phyloP scores from a whole-genome alignment of 2,329 filamentous ascomycete genomes.

The Colletotrichum musicola region DNA sequence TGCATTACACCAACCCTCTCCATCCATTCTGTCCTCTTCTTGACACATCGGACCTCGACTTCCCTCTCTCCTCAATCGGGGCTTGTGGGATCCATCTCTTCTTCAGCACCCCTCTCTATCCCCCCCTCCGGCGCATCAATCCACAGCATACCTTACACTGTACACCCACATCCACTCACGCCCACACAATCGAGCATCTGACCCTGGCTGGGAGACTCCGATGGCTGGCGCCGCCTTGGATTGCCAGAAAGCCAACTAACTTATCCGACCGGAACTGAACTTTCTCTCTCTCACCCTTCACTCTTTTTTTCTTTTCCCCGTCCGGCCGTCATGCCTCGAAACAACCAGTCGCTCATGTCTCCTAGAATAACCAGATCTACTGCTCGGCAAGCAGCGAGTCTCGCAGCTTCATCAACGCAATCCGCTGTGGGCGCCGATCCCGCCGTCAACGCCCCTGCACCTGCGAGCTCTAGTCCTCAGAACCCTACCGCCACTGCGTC shows the following conservation, averaged over 20 bases:
- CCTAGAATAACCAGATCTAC: constrained; percentile 96
- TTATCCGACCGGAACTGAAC: constrained; percentile 7
- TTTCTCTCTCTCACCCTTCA: constrained; percentile 18
- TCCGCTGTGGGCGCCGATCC: constrained; percentile 54
- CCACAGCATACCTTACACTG: constrained; percentile 35
- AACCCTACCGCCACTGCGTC: constrained; percentile 61
- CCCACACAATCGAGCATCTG: background rate
- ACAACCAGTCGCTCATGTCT: constrained; percentile 81
- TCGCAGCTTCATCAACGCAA: constrained; percentile 61
- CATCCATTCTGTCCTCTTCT: constrained; percentile 17
- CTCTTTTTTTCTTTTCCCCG: background rate
- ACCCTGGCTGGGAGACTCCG: constrained; percentile 26
- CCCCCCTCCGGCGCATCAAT: constrained; percentile 22
- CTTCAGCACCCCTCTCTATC: constrained; percentile 15
- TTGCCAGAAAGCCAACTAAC: constrained; percentile 12
- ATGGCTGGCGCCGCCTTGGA: constrained; percentile 27
- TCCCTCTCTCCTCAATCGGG: constrained; percentile 1
- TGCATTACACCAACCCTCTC: constrained; percentile 21
- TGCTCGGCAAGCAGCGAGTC: constrained; percentile 86
- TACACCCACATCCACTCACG: constrained; percentile 32
- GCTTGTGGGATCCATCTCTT: constrained; percentile 17
- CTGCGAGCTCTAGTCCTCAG: constrained; percentile 54
- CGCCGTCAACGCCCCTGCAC: constrained; percentile 56
- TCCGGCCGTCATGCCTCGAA: constrained; percentile 31
- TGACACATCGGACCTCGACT: constrained; percentile 11